Percentiles rank a stretch among this genome's conserved stretches.
These are phyloP conservation scores for Fusarium sp. DNA, from an alignment of 2,329 filamentous ascomycete species.

Conservation along the genomic window DNA sequence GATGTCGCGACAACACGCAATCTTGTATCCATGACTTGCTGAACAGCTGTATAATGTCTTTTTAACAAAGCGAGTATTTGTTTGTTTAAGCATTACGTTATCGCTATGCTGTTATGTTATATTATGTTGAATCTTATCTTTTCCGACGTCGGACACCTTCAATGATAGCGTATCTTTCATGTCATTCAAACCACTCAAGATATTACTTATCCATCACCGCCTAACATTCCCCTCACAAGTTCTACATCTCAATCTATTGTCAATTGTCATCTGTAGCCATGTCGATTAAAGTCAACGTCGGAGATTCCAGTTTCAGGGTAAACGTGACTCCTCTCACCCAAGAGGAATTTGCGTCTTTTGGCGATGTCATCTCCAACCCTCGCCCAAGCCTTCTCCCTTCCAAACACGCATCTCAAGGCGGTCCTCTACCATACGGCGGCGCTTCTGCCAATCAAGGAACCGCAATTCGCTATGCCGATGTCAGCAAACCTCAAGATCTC, in stretches of 20 bases:
- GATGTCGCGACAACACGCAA: background rate
- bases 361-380: constrained; percentile 82
- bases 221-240: background rate
- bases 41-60: background rate
- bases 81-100: background rate
- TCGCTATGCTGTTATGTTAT: background rate
- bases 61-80: background rate
- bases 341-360: constrained; percentile 78
- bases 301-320: constrained; percentile 50
- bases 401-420: constrained; percentile 52
- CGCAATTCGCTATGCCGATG: constrained; percentile 84
- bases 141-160: constrained; percentile 17
- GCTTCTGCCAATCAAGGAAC: constrained; percentile 83
- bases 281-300: constrained; percentile 42
- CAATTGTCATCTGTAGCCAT: constrained; percentile 23
- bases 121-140: background rate
- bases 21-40: background rate
- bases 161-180: background rate
- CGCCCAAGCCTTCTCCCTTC: constrained; percentile 63
- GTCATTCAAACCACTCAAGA: background rate
- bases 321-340: constrained; percentile 72
- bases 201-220: constrained; percentile 4
- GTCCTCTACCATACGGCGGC: constrained; percentile 55
- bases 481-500: constrained; percentile 76
- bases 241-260: background rate